Evolutionary conservation across 257 asterid species (phyloP), one percentile per base, ranked within the genome.

Genomic region (Solanum appendiculatum): DNA sequence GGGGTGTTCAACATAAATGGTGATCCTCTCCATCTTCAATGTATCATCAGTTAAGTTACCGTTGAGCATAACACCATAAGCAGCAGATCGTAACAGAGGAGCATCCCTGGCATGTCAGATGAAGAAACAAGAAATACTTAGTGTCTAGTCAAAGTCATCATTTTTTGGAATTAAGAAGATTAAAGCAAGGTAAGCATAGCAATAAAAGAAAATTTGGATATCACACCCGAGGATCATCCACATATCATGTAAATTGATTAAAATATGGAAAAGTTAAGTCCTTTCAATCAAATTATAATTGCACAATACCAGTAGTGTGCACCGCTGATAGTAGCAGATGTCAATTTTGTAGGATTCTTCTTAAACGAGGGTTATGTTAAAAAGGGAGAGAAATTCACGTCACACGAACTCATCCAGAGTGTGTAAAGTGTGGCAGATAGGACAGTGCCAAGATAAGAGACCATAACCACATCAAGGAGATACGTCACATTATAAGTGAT

Each of bases 1-100:
- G 58, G 99, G 99, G 89, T 97, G 99, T 83, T 97, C 94, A 18
- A 96, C 91, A 88, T 96, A 97, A 34, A 93, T 94, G 70, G 94
- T 97, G 78, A 95, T 88, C 89, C 93, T 97, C 16, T 97, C 99
- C 94, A 88, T 88, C 91, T 92, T 97, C 77, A 95, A 87, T 23
- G 75, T 92, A 72, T 92, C 95, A 51, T 88, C 92, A 10, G 84
- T 60, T 72, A 95, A 44, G 80, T 73, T 69, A 18, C 94, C 94
- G 73, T 92, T 91, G 21, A 84, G 83, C 10, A 91, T 85, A 64
- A 91, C 97, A 85, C 90, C 95, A 25, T 94, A 97, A 39, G 85
- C 78, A 69, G 98, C 97, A 73, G 94, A 87, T 33, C 84, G 91
- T 51, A 97, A 90, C 85, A 97, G 87, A 56, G 95, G 97, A 82